Conservation (phyloP, 2,329 filamentous ascomycete species). For the Pyricularia sp. region DNA sequence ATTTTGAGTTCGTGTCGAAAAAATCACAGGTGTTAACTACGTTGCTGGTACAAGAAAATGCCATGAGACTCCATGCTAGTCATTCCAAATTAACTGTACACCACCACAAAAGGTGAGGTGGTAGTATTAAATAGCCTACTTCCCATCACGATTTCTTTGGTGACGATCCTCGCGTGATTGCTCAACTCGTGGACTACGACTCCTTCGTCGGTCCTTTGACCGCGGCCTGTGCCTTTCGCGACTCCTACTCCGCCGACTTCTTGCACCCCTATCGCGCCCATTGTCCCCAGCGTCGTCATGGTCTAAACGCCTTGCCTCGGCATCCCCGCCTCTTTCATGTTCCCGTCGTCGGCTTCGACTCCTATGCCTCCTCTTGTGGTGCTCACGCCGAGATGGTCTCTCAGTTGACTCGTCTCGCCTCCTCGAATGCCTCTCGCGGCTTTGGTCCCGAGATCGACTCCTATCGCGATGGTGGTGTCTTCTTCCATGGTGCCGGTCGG, state of each 20-base stretch:
- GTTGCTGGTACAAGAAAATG: neutral
- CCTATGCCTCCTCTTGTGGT: slow-evolving; percentile 11
- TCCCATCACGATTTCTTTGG: slow-evolving; percentile 1
- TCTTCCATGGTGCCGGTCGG: neutral
- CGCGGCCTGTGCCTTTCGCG: slow-evolving; percentile 14
- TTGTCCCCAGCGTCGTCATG: neutral
- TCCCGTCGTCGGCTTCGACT: slow-evolving; percentile 6
- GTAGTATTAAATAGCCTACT: slow-evolving; percentile 1
- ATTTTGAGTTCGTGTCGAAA: neutral
- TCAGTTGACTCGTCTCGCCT: neutral
- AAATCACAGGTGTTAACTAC: neutral
- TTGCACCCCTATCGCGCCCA: neutral
- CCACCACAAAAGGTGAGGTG: neutral
- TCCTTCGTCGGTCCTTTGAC: slow-evolving; percentile 9
- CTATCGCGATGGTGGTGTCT: slow-evolving; percentile 1
- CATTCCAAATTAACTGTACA: neutral
- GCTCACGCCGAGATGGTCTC: neutral
- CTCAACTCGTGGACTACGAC: slow-evolving; percentile 16
- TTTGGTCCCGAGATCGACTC: slow-evolving; percentile 11
- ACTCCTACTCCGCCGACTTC: slow-evolving; percentile 7
- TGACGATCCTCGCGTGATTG: slow-evolving; percentile 3
- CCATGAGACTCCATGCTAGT: neutral
- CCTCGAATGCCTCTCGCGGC: slow-evolving; percentile 8
- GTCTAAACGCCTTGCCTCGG: neutral
- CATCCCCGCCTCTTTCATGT: neutral